A percentile compares a stretch with the other conserved stretches of the same genome.
phyloP scores from a whole-genome alignment of 805 yeast species.

The Nakazawaea peltata region DNA sequence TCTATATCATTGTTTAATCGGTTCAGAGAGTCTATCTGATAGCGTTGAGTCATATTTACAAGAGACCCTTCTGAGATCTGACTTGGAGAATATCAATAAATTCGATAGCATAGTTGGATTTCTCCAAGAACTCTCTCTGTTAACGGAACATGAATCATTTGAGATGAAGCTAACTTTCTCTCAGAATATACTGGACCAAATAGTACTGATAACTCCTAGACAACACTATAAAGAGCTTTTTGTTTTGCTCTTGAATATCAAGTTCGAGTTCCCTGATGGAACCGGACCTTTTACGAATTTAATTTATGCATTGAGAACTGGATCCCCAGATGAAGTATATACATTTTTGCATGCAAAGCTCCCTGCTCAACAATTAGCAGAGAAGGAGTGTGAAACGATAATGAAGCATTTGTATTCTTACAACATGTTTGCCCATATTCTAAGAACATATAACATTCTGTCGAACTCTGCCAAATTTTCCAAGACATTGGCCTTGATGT shows the following conservation, averaged over 20 bases:
- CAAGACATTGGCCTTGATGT: conserved; percentile 1
- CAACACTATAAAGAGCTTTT: conserved; percentile 2
- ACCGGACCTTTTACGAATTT: background rate
- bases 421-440: conserved; percentile 2
- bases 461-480: conserved; percentile 1
- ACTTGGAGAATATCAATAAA: background rate
- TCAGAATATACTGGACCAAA: background rate
- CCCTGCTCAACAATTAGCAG: too few relatives aligned
- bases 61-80: background rate
- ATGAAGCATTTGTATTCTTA: conserved; percentile 6
- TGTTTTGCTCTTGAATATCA: conserved; percentile 1
- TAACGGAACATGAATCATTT: background rate
- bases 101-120: background rate
- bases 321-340: conserved; percentile 3
- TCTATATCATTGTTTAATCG: conserved; percentile 4
- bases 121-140: background rate
- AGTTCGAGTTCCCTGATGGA: background rate
- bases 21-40: background rate
- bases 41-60: background rate
- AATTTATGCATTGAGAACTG: background rate
- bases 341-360: conserved; percentile 5
- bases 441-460: conserved; percentile 4
- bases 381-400: too few relatives aligned
- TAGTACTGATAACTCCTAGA: conserved; percentile 1
- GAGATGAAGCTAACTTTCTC: background rate